A percentile compares a stretch with the other conserved stretches of the same genome.
Conservation (phyloP, 257 asterid species). For the Forsythia viridissima region DNA sequence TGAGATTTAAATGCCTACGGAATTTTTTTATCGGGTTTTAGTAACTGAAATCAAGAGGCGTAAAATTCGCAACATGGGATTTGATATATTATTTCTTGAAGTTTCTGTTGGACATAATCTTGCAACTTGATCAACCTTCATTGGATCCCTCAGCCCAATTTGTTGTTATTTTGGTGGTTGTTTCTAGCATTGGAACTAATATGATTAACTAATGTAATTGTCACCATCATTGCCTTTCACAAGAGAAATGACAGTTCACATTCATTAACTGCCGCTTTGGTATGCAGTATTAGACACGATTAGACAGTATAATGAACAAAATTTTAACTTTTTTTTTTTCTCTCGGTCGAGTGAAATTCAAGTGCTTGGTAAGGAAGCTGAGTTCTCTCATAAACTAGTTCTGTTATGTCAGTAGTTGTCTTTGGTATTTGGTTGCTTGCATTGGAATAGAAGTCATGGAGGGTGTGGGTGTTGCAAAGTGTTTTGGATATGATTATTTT, state of each 20-base stretch:
- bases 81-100: not conserved
- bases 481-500: conserved; percentile 11
- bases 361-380: conserved; percentile 37
- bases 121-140: conserved; percentile 13
- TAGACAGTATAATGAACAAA: not conserved
- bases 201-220: conserved; percentile 24
- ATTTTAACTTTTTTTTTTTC: not conserved
- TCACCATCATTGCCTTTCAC: conserved; percentile 29
- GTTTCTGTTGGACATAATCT: not conserved
- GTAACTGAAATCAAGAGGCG: conserved; percentile 1
- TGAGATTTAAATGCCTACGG: not conserved
- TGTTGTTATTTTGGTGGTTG: conserved; percentile 32
- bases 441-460: conserved; percentile 40
- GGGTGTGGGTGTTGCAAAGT: conserved; percentile 4
- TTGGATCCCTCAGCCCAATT: conserved; percentile 34
- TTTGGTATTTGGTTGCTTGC: conserved; percentile 35
- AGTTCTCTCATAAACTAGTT: conserved; percentile 21
- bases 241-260: conserved; percentile 17
- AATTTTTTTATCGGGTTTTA: not conserved
- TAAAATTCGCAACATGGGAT: not conserved
- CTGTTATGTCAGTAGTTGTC: conserved; percentile 26
- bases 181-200: conserved; percentile 15
- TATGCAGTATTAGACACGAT: not conserved
- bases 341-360: conserved; percentile 12
- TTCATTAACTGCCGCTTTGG: not conserved